phyloP scores from a whole-genome alignment of 441 rosid species.

The Gossypium trilobum region DNA sequence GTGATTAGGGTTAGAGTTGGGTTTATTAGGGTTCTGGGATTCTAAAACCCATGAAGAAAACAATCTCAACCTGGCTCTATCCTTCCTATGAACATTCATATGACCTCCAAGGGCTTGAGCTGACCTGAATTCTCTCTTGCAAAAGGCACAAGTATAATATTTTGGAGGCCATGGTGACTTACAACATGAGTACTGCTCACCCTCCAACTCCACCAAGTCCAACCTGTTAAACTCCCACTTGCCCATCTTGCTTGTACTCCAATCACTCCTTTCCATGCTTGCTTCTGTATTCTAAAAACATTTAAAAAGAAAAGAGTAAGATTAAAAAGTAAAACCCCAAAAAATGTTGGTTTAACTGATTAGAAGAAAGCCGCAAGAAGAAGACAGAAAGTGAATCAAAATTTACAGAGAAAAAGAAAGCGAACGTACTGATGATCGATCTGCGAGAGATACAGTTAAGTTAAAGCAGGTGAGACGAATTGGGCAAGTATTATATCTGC shows the following conservation, averaged over 20 bases:
- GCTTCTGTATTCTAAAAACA: slow-evolving; percentile 4
- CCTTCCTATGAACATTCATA: slow-evolving; percentile 79
- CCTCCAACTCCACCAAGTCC: slow-evolving; percentile 20
- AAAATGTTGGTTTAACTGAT: background rate
- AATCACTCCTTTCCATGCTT: slow-evolving; percentile 33
- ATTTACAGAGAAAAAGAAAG: background rate
- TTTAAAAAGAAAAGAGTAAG: background rate
- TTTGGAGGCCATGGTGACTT: slow-evolving; percentile 48
- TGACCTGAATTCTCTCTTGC: slow-evolving; percentile 62
- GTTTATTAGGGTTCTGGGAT: slow-evolving; percentile 37
- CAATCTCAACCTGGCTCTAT: slow-evolving; percentile 62
- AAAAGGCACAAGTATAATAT: slow-evolving; percentile 58
- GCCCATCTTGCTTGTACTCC: slow-evolving; percentile 13
- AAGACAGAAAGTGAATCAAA: background rate
- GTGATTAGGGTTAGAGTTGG: slow-evolving; percentile 47
- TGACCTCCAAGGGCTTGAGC: slow-evolving; percentile 94
- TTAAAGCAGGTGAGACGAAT: background rate
- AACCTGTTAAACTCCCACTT: slow-evolving; percentile 22
- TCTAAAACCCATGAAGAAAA: slow-evolving; percentile 49
- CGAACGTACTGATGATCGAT: slow-evolving; percentile 2
- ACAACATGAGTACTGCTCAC: slow-evolving; percentile 19
- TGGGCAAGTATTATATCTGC: background rate
- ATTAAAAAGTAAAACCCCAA: background rate
- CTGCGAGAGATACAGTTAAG: background rate
- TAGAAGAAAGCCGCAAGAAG: background rate